phyloP scores from a whole-genome alignment of 2,329 filamentous ascomycete genomes.

The Trichoderma polysporum region DNA sequence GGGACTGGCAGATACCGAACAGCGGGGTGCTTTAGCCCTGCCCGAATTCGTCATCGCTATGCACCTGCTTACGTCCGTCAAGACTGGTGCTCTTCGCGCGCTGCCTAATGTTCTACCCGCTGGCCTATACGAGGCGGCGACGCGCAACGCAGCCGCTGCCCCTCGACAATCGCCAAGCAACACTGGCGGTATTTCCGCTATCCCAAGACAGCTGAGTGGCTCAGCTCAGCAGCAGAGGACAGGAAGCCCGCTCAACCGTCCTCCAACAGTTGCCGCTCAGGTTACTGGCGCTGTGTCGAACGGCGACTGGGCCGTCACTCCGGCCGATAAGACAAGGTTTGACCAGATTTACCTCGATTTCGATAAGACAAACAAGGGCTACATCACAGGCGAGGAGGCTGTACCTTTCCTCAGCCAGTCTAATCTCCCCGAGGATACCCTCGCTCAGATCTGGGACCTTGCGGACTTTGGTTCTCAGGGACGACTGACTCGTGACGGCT shows the following conservation, averaged over 20 bases:
- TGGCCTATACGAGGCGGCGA: constrained; percentile 86
- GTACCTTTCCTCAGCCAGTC: constrained; percentile 94
- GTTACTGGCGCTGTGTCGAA: constrained; percentile 26
- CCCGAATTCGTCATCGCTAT: constrained; percentile 98
- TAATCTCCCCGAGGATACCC: constrained; percentile 78
- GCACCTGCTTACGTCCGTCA: constrained; percentile 92
- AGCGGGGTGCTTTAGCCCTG: constrained; percentile 79
- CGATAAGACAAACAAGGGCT: constrained; percentile 77
- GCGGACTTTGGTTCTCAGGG: constrained; percentile 92
- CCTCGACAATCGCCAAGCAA: constrained; percentile 52
- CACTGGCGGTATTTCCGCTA: constrained; percentile 59
- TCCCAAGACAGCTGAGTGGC: constrained; percentile 82
- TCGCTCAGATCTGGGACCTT: constrained; percentile 96
- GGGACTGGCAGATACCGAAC: constrained; percentile 91
- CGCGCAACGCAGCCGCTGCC: constrained; percentile 56
- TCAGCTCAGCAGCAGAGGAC: constrained; percentile 63
- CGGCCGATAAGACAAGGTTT: constrained; percentile 82
- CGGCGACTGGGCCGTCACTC: constrained; percentile 76
- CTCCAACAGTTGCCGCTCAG: constrained; percentile 45
- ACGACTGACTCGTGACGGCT: constrained; percentile 81
- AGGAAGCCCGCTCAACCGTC: constrained; percentile 56
- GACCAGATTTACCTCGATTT: constrained; percentile 82
- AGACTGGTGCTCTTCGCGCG: constrained; percentile 74
- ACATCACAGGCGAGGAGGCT: constrained; percentile 90
- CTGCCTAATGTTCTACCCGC: constrained; percentile 80